These are phyloP conservation scores for Mycocentrospora acerina DNA, from an alignment of 2,329 filamentous ascomycete genomes.

Conservation along the genomic window DNA sequence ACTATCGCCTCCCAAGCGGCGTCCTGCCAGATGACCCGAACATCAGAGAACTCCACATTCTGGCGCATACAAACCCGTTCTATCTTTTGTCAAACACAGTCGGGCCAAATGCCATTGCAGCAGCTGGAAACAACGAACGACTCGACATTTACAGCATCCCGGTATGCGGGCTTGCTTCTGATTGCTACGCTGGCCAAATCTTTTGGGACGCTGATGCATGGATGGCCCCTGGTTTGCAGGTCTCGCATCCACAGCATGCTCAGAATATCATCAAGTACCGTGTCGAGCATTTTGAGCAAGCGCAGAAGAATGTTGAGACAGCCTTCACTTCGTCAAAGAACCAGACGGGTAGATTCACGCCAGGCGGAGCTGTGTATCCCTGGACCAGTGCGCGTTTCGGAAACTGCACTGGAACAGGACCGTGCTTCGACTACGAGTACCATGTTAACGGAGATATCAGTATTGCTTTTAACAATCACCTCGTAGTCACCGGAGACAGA, in stretches of 20 bases:
- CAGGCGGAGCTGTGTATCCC: slow-evolving; percentile 62
- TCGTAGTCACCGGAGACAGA: slow-evolving; percentile 60
- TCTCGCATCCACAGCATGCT: slow-evolving; percentile 62
- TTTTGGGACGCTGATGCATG: slow-evolving; percentile 69
- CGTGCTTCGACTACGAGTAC: slow-evolving; percentile 72
- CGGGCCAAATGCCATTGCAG: slow-evolving; percentile 55
- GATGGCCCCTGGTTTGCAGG: slow-evolving; percentile 68
- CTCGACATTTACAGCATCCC: slow-evolving; percentile 65
- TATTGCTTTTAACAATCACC: slow-evolving; percentile 62
- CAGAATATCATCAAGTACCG: slow-evolving; percentile 67
- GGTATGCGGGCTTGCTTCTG: slow-evolving; percentile 67
- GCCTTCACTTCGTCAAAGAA: slow-evolving; percentile 62
- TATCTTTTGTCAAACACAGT: slow-evolving; percentile 59
- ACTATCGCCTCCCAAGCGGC: slow-evolving; percentile 59
- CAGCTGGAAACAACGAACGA: slow-evolving; percentile 50
- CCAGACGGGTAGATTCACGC: slow-evolving; percentile 56
- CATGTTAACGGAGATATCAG: slow-evolving; percentile 71
- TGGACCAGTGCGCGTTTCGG: slow-evolving; percentile 69
- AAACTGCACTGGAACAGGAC: slow-evolving; percentile 64
- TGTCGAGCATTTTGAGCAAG: slow-evolving; percentile 59
- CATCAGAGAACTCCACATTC: slow-evolving; percentile 59
- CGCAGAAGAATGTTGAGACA: slow-evolving; percentile 59
- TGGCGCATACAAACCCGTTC: slow-evolving; percentile 57
- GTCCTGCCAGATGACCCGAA: slow-evolving; percentile 58
- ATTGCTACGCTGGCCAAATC: slow-evolving; percentile 67